A percentile compares a stretch with the other conserved stretches of the same genome.
phyloP scores from a whole-genome alignment of 2,329 filamentous ascomycete genomes.

The Colletotrichum liriopes region DNA sequence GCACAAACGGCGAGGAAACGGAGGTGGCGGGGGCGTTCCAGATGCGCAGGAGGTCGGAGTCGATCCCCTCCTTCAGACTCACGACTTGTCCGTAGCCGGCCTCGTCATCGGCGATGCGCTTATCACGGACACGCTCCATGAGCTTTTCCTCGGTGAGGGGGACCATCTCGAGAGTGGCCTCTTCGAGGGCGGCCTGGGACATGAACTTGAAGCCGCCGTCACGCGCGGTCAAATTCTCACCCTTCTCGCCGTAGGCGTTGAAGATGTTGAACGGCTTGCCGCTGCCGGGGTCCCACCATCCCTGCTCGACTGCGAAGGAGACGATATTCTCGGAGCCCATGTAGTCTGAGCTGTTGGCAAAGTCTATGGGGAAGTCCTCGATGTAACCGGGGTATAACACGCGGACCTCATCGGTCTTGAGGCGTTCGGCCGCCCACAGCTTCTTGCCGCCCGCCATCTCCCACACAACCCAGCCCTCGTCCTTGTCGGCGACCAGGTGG shows the following conservation, averaged over 20 bases:
- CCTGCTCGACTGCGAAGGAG: slow-evolving; percentile 47
- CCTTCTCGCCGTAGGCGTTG: slow-evolving; percentile 46
- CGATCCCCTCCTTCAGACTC: slow-evolving; percentile 43
- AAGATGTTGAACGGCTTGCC: slow-evolving; percentile 49
- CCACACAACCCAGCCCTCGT: slow-evolving; percentile 51
- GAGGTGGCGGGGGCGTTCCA: slow-evolving; percentile 49
- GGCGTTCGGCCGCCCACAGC: slow-evolving; percentile 49
- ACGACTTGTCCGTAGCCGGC: slow-evolving; percentile 50
- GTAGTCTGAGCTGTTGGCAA: slow-evolving; percentile 44
- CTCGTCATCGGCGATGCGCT: slow-evolving; percentile 48
- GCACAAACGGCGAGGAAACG: slow-evolving; percentile 48
- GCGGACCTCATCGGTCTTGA: slow-evolving; percentile 46
- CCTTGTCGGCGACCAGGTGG: slow-evolving; percentile 56
- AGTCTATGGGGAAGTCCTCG: slow-evolving; percentile 48
- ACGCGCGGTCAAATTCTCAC: slow-evolving; percentile 45
- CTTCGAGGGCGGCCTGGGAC: slow-evolving; percentile 48
- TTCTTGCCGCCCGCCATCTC: slow-evolving; percentile 48
- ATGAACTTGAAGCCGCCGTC: slow-evolving; percentile 51
- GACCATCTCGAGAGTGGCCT: slow-evolving; percentile 55
- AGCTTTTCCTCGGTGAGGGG: slow-evolving; percentile 66
- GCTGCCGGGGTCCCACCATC: slow-evolving; percentile 47
- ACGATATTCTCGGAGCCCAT: slow-evolving; percentile 49
- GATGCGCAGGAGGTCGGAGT: slow-evolving; percentile 46
- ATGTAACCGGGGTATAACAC: slow-evolving; percentile 50
- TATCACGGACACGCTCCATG: slow-evolving; percentile 53